Evolutionary conservation across 1,284 basidiomycete genomes (phyloP).

Genomic region (Phlebopus sp.): DNA sequence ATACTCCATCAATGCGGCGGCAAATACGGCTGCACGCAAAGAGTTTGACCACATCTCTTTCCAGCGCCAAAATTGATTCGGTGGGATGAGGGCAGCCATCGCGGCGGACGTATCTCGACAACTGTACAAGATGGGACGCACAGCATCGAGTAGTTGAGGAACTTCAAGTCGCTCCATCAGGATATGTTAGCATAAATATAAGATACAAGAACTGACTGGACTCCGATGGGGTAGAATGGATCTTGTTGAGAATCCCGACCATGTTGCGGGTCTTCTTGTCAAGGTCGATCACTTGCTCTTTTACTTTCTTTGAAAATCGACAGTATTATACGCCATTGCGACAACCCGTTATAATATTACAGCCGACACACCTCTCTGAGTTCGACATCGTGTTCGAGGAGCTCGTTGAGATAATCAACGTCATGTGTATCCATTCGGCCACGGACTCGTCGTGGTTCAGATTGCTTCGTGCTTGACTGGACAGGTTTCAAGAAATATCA

Average conservation of each 20-base stretch:
- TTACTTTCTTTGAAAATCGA: slow-evolving; percentile 60
- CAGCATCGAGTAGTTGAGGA: slow-evolving; percentile 53
- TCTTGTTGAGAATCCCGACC: slow-evolving; percentile 65
- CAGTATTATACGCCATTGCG: slow-evolving; percentile 11
- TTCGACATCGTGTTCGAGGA: slow-evolving; percentile 52
- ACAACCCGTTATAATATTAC: slow-evolving; percentile 18
- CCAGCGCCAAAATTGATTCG: slow-evolving; percentile 79
- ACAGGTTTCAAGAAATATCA: not conserved
- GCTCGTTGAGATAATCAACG: slow-evolving; percentile 49
- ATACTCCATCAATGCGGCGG: slow-evolving; percentile 64
- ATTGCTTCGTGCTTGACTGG: not conserved
- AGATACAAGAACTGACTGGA: slow-evolving; percentile 43
- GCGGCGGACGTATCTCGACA: slow-evolving; percentile 52
- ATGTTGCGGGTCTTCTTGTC: slow-evolving; percentile 71
- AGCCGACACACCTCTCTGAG: slow-evolving; percentile 46
- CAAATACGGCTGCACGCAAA: slow-evolving; percentile 62
- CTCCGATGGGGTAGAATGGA: slow-evolving; percentile 68
- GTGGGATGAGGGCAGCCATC: slow-evolving; percentile 57
- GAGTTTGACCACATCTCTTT: slow-evolving; percentile 76
- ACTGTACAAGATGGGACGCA: slow-evolving; percentile 51
- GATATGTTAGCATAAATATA: slow-evolving; percentile 7
- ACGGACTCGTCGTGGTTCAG: slow-evolving; percentile 1
- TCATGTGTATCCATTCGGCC: slow-evolving; percentile 53
- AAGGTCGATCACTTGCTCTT: slow-evolving; percentile 65
- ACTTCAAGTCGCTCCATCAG: slow-evolving; percentile 40